phyloP scores from a whole-genome alignment of 495 filamentous ascomycete species.

The Aspergillus egyptiacus region DNA sequence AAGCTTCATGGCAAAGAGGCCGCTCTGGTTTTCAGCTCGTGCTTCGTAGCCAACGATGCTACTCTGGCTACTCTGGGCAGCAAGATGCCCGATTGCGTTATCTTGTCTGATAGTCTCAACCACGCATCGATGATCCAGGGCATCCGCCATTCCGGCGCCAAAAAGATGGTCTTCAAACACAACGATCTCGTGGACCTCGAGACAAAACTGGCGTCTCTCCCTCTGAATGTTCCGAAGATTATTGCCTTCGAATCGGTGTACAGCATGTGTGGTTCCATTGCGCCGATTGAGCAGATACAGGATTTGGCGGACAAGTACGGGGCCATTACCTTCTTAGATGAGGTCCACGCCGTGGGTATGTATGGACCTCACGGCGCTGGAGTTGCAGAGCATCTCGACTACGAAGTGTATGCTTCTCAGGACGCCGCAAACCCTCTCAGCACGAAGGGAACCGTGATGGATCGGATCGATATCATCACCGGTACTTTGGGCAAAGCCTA shows the following conservation, averaged over 20 bases:
- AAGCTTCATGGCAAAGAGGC: constrained; percentile 88
- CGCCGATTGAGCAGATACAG: constrained; percentile 90
- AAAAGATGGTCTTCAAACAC: constrained; percentile 98
- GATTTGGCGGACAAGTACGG: constrained; percentile 97
- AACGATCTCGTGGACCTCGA: constrained; percentile 90
- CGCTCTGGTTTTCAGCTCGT: constrained; percentile 91
- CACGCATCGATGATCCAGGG: constrained; percentile 99
- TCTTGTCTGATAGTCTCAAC: constrained; percentile 90
- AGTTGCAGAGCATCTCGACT: constrained; percentile 96
- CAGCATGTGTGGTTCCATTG: constrained; percentile 97
- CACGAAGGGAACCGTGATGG: constrained; percentile 78
- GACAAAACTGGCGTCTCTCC: constrained; percentile 80
- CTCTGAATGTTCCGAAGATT: constrained; percentile 82
- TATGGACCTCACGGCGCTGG: constrained; percentile 95
- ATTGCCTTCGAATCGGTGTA: constrained; percentile 99
- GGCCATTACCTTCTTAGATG: constrained; percentile 93
- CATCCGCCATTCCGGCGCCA: constrained; percentile 91
- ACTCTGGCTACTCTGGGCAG: constrained; percentile 93
- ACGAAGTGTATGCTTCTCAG: constrained; percentile 53
- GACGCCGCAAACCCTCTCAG: constrained; percentile 56
- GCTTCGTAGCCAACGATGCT: constrained; percentile 97
- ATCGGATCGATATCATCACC: constrained; percentile 95
- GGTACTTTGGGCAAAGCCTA: constrained; percentile 97
- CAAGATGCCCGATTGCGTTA: constrained; percentile 93
- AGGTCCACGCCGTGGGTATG: constrained; percentile 99